A percentile compares a stretch with the other conserved stretches of the same genome.
Evolutionary conservation across 169 alveolate genomes (phyloP).

Genomic region (Plasmodium yoelii): DNA sequence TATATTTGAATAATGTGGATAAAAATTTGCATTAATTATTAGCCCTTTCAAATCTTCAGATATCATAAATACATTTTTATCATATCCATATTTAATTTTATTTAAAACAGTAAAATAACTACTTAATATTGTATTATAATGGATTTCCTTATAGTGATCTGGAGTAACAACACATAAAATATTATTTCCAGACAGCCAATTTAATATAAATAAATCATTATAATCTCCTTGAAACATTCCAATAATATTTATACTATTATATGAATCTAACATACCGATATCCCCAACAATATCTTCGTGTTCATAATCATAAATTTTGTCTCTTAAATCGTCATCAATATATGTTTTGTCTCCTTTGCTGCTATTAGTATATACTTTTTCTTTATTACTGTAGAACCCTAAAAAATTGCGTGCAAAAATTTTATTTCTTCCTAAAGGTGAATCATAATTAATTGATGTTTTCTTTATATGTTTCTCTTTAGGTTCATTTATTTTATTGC

Average conservation of each 20-base stretch:
- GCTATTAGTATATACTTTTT: not conserved
- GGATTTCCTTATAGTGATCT: slow-evolving; percentile 3
- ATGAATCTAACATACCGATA: not conserved
- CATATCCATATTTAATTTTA: slow-evolving; percentile 15
- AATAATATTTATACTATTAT: slow-evolving; percentile 11
- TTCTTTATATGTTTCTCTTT: not conserved
- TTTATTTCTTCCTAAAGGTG: slow-evolving; percentile 1
- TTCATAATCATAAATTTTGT: slow-evolving; percentile 10
- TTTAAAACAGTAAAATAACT: slow-evolving; percentile 39
- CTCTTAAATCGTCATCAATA: slow-evolving; percentile 20
- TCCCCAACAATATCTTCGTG: not conserved
- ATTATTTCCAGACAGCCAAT: slow-evolving; percentile 54
- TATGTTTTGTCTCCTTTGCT: not conserved
- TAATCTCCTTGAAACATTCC: slow-evolving; percentile 5
- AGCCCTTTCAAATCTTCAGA: slow-evolving; percentile 14
- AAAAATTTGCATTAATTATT: slow-evolving; percentile 35
- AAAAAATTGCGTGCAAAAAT: not conserved
- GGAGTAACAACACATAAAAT: slow-evolving; percentile 37
- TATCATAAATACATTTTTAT: not conserved
- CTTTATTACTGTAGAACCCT: slow-evolving; percentile 1
- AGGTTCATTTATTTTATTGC: not conserved
- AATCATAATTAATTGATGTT: no score
- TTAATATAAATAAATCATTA: slow-evolving; percentile 22
- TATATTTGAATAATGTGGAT: slow-evolving; percentile 46
- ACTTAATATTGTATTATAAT: slow-evolving; percentile 16